Percentiles rank a stretch among this genome's conserved stretches.
phyloP scores from a whole-genome alignment of 768 basidiomycete genomes.

The Crepidotus variabilis region DNA sequence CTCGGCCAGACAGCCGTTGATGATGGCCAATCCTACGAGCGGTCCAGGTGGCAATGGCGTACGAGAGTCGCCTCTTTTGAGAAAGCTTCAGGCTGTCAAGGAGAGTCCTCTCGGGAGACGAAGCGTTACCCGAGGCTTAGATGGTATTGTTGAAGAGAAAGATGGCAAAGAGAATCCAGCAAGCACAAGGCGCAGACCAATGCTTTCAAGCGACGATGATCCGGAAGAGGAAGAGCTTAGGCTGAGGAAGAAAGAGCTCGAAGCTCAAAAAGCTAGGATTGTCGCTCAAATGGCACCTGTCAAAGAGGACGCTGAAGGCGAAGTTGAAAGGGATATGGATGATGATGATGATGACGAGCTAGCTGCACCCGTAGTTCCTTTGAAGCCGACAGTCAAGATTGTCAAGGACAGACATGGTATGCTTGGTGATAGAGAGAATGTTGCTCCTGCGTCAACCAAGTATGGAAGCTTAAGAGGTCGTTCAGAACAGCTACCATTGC shows the following conservation, averaged over 20 bases:
- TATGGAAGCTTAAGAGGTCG: slow-evolving; percentile 1
- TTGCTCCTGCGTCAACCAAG: slow-evolving; percentile 9
- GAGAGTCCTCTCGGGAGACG: slow-evolving; percentile 52
- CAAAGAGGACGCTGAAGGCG: slow-evolving; percentile 39
- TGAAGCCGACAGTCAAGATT: slow-evolving; percentile 18
- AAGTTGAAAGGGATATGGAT: slow-evolving; percentile 21
- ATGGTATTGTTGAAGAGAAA: slow-evolving; percentile 37
- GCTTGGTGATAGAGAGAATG: slow-evolving; percentile 13
- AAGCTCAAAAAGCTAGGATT: slow-evolving; percentile 88
- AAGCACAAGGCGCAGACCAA: slow-evolving; percentile 18
- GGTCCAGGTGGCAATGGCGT: slow-evolving; percentile 15
- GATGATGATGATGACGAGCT: slow-evolving; percentile 27
- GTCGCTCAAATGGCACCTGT: slow-evolving; percentile 89
- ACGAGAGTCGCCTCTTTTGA: slow-evolving; percentile 26
- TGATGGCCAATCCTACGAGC: slow-evolving; percentile 47
- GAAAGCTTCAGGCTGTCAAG: slow-evolving; percentile 56
- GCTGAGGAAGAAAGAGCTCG: slow-evolving; percentile 68
- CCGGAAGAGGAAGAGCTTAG: slow-evolving; percentile 35
- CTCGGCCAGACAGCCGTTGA: slow-evolving; percentile 83
- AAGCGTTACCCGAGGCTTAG: slow-evolving; percentile 33
- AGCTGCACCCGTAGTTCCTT: slow-evolving; percentile 16
- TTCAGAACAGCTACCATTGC: not conserved
- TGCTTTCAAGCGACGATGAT: slow-evolving; percentile 23
- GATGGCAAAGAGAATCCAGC: slow-evolving; percentile 25
- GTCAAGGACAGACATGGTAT: slow-evolving; percentile 14